Base-by-base conservation (phyloP, 2,329 filamentous ascomycete genomes). In the Fusarium odoratissimum region DNA sequence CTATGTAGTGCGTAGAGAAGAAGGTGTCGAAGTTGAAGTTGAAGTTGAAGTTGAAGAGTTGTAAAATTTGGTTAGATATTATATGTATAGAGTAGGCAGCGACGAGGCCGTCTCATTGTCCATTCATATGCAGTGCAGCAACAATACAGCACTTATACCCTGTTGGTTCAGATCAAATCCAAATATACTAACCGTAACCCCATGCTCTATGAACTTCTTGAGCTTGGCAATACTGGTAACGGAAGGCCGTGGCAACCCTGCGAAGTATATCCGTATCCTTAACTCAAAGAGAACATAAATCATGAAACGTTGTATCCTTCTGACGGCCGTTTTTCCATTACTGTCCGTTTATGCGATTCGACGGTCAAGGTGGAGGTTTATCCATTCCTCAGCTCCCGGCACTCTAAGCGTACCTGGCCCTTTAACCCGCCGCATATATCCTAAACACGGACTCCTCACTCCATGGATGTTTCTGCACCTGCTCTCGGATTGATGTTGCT, bases 301-400 rank as follows among this genome's bases (percentile, higher is more conserved):
- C 46, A 45, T 52, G 23, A 67, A 61, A 61, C 64, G 64, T 67
- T 41, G 41, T 59, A 67, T 54, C 25, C 37, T 44, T 61, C 48
- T 30, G 35, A 46, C 49, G 64, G 57, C 44, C 31, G 48, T 67
- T 46, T 67, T 67, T 23, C 64, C 62, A 41, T 46, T 67, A 67
- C 45, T 33, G 64, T 60, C 35, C 35, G 48, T 45, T 30, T 31
- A 37, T 41, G 49, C 45, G 46, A 64, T 51, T 61, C 35, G 44
- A 62, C 52, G 46, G 63, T 66, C 30, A 33, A 40, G 49, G 55
- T 49, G 65, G 69, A 69, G 60, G 45, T 54, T 57, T 73, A 73
- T 73, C 60, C 61, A 73, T 73, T 73, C 70, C 70, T 73, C 70
- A 73, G 70, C 70, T 73, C 58, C 67, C 51, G 31, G 46, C 46